Evolutionary conservation across 2,329 filamentous ascomycete species (phyloP).

Genomic region (Neofusicoccum laricinum): DNA sequence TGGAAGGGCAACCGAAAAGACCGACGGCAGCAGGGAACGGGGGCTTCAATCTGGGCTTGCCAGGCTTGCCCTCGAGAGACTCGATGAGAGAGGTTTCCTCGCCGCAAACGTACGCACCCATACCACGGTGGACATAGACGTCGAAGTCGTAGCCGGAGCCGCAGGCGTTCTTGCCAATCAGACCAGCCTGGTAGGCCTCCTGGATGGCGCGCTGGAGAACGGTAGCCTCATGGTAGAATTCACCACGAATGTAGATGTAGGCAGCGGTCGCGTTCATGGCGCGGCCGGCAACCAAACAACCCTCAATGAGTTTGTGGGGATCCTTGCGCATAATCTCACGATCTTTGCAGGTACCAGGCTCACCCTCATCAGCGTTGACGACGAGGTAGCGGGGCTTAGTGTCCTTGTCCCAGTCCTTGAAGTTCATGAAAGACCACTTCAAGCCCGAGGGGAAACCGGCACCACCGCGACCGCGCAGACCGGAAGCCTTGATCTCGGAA

Average conservation of each 20-base stretch:
- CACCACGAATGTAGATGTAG: conserved; percentile 99
- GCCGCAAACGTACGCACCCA: conserved; percentile 95
- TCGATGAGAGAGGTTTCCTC: conserved; percentile 98
- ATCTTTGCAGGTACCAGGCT: conserved; percentile 99
- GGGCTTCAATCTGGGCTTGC: conserved; percentile 97
- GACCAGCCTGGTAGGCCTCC: conserved; percentile 89
- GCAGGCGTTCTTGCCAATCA: conserved; percentile 98
- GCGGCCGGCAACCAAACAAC: conserved; percentile 90
- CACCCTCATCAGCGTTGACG: conserved; percentile 97
- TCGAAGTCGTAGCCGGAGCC: conserved; percentile 97
- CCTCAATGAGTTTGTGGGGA: conserved; percentile 97
- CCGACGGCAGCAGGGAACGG: conserved; percentile 97
- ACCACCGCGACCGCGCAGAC: conserved; percentile 90
- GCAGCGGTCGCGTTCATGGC: conserved; percentile 99
- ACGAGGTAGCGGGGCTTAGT: conserved; percentile 93
- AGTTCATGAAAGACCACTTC: conserved; percentile 99
- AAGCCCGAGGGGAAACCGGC: conserved; percentile 96
- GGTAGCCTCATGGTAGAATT: conserved; percentile 94
- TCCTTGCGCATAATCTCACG: conserved; percentile 99
- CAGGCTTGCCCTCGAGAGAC: conserved; percentile 96
- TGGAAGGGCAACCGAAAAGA: conserved; percentile 96
- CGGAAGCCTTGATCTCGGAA: conserved; percentile 93
- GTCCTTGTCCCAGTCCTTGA: conserved; percentile 99
- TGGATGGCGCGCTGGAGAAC: conserved; percentile 94
- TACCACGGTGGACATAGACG: conserved; percentile 92